A percentile compares a stretch with the other conserved stretches of the same genome.
Evolutionary conservation across 306 rosid species (phyloP).

Genomic region (Ormosia semicastrata): DNA sequence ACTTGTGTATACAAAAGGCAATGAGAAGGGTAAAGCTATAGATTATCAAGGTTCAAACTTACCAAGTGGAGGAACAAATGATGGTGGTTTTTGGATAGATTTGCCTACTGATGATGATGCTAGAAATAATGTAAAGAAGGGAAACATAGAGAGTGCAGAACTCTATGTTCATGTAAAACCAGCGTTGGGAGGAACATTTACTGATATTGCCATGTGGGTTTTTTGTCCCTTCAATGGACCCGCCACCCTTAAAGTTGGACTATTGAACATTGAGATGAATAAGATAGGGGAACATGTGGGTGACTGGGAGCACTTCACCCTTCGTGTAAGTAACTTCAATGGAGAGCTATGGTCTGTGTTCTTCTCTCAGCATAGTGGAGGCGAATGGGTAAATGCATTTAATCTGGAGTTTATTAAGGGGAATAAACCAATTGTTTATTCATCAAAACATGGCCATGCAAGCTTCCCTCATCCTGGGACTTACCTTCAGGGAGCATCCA

Average conservation of each 20-base stretch:
- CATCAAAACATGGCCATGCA: slow-evolving; percentile 90
- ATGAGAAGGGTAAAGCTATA: slow-evolving; percentile 24
- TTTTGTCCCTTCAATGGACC: slow-evolving; percentile 97
- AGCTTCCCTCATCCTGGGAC: slow-evolving; percentile 87
- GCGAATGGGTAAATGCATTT: slow-evolving; percentile 71
- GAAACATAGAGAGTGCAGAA: slow-evolving; percentile 70
- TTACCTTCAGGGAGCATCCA: slow-evolving; percentile 75
- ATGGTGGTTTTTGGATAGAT: slow-evolving; percentile 79
- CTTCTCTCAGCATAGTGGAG: slow-evolving; percentile 94
- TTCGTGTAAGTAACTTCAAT: slow-evolving; percentile 75
- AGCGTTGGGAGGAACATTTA: slow-evolving; percentile 82
- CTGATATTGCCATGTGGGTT: slow-evolving; percentile 93
- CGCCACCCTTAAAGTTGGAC: slow-evolving; percentile 66
- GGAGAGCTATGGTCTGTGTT: slow-evolving; percentile 86
- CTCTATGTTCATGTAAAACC: slow-evolving; percentile 89
- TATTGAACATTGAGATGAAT: slow-evolving; percentile 60
- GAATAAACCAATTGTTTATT: slow-evolving; percentile 72
- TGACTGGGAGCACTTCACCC: slow-evolving; percentile 98
- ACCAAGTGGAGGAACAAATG: slow-evolving; percentile 71
- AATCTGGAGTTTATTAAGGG: slow-evolving; percentile 73
- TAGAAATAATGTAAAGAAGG: slow-evolving; percentile 48
- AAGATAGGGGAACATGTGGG: slow-evolving; percentile 89
- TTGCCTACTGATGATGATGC: slow-evolving; percentile 61
- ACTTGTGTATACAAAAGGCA: slow-evolving; percentile 42
- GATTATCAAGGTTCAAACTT: slow-evolving; percentile 64